A percentile compares a stretch with the other conserved stretches of the same genome.
Conservation (phyloP, 2,329 filamentous ascomycete genomes). For the Aureobasidium vineae region DNA sequence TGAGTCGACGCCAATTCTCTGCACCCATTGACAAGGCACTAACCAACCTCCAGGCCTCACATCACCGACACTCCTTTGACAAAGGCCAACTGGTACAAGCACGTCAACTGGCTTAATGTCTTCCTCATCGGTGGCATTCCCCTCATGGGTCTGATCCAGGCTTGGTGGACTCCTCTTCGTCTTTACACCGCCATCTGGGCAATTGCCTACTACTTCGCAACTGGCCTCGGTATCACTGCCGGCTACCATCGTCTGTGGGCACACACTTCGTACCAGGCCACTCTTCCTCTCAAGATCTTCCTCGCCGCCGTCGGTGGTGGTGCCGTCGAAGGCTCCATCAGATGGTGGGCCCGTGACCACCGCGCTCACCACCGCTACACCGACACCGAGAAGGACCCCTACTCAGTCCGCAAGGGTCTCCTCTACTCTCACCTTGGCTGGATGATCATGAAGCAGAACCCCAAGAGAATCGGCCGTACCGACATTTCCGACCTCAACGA, state of each 20-base stretch:
- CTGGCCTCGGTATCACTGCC: slow-evolving; percentile 48
- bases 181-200: slow-evolving; percentile 71
- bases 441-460: slow-evolving; percentile 94
- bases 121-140: slow-evolving; percentile 77
- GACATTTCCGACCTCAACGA: slow-evolving; percentile 88
- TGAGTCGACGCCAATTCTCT: slow-evolving; percentile 34
- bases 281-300: slow-evolving; percentile 73
- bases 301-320: slow-evolving; percentile 78
- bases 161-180: slow-evolving; percentile 75
- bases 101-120: slow-evolving; percentile 92
- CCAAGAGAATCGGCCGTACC: slow-evolving; percentile 81
- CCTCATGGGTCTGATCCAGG: slow-evolving; percentile 66
- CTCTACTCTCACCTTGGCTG: slow-evolving; percentile 82
- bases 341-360: slow-evolving; percentile 88
- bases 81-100: slow-evolving; percentile 80
- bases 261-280: slow-evolving; percentile 78
- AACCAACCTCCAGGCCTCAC: slow-evolving; percentile 54
- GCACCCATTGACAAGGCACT: not conserved
- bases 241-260: slow-evolving; percentile 84
- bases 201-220: slow-evolving; percentile 78
- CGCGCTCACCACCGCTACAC: slow-evolving; percentile 88
- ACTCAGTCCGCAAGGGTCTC: slow-evolving; percentile 85
- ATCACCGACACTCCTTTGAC: slow-evolving; percentile 82
- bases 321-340: slow-evolving; percentile 79
- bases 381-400: slow-evolving; percentile 88